Evolutionary conservation across 2,329 filamentous ascomycete species (phyloP), one percentile per base, ranked within the genome.

Genomic region (Paecilomyces dactylethromorphus): DNA sequence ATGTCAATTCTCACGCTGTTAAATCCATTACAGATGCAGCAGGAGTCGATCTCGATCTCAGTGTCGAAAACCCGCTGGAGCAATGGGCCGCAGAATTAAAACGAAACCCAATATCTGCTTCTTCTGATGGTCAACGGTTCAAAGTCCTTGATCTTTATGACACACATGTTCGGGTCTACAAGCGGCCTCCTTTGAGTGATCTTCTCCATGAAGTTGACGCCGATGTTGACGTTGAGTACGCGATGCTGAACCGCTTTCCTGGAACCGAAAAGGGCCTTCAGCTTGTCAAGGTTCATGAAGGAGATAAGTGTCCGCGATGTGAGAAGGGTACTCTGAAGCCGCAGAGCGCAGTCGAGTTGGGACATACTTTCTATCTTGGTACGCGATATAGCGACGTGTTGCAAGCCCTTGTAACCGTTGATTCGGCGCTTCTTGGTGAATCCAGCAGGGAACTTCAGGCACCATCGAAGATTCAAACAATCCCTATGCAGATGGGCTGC

Each of bases 361-460:
- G 91, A 0, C 94, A 99, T 74, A 97, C 94, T 0, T 99, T 99
- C 76, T 87, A 95, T 72, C 86, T 99, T 1, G 92, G 93, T 11
- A 92, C 90, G 1, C 85, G 92, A 31, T 99, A 99, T 77, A 92
- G 89, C 24, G 80, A 84, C 21, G 88, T 91, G 0, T 80, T 99
- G 0, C 78, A 82, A 7, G 89, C 90, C 1, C 80, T 75, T 0
- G 82, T 94, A 2, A 76, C 78, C 13, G 64, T 79, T 26, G 82
- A 76, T 26, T 67, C 65, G 32, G 63, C 64, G 10, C 61, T 61
- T 60, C 53, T 63, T 55, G 53, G 31, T 29, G 59, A 64, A 21
- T 55, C 63, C 10, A 54, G 56, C 22, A 18, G 64, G 35, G 51
- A 6, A 45, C n/a, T 45, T 21, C 57, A n/a, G 62, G 67, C 53